Conservation (phyloP, 1,284 basidiomycete genomes). For the Xanthoconium separans region DNA sequence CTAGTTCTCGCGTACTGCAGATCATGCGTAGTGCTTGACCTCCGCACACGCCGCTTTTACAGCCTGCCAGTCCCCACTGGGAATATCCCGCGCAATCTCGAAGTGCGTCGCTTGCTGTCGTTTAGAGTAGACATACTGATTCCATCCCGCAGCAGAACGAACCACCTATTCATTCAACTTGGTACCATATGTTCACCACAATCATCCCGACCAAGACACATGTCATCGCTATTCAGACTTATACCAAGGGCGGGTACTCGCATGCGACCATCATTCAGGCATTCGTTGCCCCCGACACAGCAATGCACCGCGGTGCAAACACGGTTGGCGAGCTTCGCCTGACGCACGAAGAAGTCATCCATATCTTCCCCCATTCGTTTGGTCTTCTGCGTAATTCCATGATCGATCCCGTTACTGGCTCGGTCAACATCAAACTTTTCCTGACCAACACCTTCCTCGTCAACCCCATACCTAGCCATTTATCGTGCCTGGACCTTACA, state of each 20-base stretch:
- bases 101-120: not conserved
- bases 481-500: not conserved
- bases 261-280: not conserved
- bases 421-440: slow-evolving; percentile 1
- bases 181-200: no score
- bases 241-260: not conserved
- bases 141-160: not conserved
- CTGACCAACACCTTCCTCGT: not conserved
- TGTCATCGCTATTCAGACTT: not conserved
- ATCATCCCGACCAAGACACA: not conserved
- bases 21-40: not conserved
- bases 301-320: not conserved
- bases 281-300: not conserved
- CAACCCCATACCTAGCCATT: not conserved
- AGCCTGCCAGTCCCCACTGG: not conserved
- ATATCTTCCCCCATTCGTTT: not conserved
- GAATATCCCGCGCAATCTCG: no score
- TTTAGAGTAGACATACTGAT: not conserved
- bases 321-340: not conserved
- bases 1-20: not conserved
- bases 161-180: not conserved
- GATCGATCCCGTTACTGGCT: not conserved
- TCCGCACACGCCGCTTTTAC: not conserved
- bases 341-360: not conserved
- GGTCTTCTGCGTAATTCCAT: not conserved